Conservation (phyloP, 2,329 filamentous ascomycete species). For the Botryotinia convoluta region DNA sequence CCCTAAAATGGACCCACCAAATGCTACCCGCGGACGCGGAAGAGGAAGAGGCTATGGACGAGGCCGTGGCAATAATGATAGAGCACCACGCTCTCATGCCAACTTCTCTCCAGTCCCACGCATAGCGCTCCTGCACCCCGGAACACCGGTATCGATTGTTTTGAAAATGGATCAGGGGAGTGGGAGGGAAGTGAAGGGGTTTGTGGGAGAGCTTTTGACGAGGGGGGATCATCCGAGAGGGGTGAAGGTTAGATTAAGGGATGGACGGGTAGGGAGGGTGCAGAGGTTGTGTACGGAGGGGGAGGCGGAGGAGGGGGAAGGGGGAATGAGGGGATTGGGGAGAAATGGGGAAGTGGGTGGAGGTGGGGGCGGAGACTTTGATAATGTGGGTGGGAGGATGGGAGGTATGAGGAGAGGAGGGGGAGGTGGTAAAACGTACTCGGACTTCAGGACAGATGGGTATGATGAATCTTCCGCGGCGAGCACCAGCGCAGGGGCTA, state of each 20-base stretch:
- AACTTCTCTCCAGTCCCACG: constrained; percentile 27
- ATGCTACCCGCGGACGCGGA: not conserved
- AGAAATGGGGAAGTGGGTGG: not conserved
- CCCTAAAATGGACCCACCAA: not conserved
- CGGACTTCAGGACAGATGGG: constrained; percentile 28
- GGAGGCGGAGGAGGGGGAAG: constrained; percentile 23
- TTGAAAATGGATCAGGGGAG: constrained; percentile 37
- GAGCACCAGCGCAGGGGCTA: not conserved
- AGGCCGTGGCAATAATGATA: not conserved
- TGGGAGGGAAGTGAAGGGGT: constrained; percentile 34
- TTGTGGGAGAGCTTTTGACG: constrained; percentile 35
- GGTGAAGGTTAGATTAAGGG: constrained; percentile 37
- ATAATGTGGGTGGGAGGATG: too few relatives aligned
- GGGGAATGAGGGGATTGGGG: not conserved
- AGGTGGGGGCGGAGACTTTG: not conserved
- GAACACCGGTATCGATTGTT: constrained; percentile 35
- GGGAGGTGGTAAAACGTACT: constrained; percentile 15
- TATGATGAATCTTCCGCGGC: constrained; percentile 21
- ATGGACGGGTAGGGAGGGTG: constrained; percentile 37
- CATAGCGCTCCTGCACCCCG: constrained; percentile 29
- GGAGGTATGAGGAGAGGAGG: constrained; percentile 25
- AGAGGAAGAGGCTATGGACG: not conserved
- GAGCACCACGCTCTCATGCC: not conserved
- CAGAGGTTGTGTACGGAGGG: constrained; percentile 32
- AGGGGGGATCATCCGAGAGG: constrained; percentile 37